Conservation (phyloP, 106 monocot species). For the Acanthochlamys bracteata region DNA sequence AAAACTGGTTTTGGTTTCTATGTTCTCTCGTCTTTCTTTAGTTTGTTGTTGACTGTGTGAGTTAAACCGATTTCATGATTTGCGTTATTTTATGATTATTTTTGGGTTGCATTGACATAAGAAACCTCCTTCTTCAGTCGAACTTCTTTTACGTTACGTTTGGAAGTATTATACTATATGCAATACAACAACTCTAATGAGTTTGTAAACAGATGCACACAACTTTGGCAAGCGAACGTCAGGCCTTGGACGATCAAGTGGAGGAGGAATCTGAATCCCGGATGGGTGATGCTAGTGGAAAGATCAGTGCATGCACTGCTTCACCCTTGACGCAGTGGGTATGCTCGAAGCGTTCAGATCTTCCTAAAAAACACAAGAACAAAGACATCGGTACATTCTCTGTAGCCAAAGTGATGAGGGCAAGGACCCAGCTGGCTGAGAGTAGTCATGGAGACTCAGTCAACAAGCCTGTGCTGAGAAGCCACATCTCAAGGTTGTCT, state of each 20-base stretch:
- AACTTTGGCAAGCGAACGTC: constrained; percentile 6
- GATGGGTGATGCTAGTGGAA: constrained; percentile 9
- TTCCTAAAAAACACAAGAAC: constrained; percentile 22
- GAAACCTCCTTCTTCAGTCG: neutral
- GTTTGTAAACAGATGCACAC: constrained; percentile 16
- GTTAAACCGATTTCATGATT: too few species aligned
- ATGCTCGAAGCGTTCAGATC: constrained; percentile 47
- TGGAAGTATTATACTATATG: neutral
- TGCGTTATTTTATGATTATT: too few species aligned
- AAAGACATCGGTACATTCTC: constrained; percentile 11
- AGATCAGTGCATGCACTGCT: constrained; percentile 1
- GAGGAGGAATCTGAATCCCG: constrained; percentile 4
- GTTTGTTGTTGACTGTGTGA: too few species aligned
- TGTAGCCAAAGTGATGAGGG: neutral
- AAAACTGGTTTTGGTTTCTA: too few species aligned
- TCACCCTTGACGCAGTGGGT: constrained; percentile 36
- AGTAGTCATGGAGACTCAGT: constrained; percentile 5
- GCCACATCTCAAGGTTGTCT: constrained; percentile 1
- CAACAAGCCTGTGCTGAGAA: constrained; percentile 6
- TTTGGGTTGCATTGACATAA: neutral
- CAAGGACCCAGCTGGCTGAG: constrained; percentile 5
- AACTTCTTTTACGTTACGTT: neutral
- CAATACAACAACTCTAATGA: neutral
- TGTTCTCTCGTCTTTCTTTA: too few species aligned
- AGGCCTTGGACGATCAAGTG: constrained; percentile 10